These are phyloP conservation scores for Lachancea kluyveri DNA, from an alignment of 805 yeast species.

Conservation along the genomic window DNA sequence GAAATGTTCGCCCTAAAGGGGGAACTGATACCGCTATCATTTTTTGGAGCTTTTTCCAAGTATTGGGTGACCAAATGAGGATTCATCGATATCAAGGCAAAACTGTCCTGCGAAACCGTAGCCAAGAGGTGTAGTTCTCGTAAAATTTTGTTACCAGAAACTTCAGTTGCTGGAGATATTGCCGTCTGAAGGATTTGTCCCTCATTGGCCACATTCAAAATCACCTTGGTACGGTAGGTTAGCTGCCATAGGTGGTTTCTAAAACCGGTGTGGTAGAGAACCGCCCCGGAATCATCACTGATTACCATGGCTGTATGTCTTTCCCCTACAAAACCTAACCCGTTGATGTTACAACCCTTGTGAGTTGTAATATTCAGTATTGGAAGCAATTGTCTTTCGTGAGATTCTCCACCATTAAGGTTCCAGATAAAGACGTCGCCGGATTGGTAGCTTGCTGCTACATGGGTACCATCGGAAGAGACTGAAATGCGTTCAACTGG, in stretches of 20 bases:
- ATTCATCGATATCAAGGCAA: constrained; percentile 15
- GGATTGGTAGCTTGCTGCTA: constrained; percentile 61
- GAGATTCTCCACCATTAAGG: constrained; percentile 29
- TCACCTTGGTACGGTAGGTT: constrained; percentile 17
- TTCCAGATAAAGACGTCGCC: constrained; percentile 75
- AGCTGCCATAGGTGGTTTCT: constrained; percentile 34
- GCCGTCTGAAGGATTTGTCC: constrained; percentile 11
- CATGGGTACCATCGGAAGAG: constrained; percentile 61
- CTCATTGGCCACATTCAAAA: constrained; percentile 12
- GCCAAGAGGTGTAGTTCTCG: constrained; percentile 17
- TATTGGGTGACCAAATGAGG: constrained; percentile 10
- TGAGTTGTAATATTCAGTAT: constrained; percentile 32
- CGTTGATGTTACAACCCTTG: constrained; percentile 32
- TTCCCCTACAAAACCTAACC: constrained; percentile 42
- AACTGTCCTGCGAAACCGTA: constrained; percentile 17
- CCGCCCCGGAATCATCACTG: constrained; percentile 49
- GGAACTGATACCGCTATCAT: not conserved
- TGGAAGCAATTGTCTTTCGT: constrained; percentile 20
- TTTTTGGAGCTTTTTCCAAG: constrained; percentile 5
- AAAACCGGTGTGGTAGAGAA: constrained; percentile 58
- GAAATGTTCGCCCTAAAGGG: constrained; percentile 9
- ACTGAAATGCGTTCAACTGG: constrained; percentile 49
- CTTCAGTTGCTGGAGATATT: constrained; percentile 11
- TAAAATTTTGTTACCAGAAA: constrained; percentile 1
- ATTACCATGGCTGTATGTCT: constrained; percentile 52